Conservation (phyloP, 139 green algal genomes). For the Coelastrella sp. region DNA sequence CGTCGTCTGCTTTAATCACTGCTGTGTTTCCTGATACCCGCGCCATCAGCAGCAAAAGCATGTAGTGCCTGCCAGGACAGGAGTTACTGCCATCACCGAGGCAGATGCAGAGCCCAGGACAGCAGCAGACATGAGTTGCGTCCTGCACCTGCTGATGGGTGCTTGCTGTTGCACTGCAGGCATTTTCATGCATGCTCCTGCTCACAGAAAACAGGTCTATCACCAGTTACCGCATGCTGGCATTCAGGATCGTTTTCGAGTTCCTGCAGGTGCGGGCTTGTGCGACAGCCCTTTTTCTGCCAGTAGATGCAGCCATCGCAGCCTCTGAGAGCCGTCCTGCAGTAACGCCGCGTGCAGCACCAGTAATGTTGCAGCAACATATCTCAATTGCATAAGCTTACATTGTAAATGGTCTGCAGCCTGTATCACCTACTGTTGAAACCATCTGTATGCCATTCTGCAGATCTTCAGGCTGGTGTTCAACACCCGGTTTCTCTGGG, state of each 20-base stretch:
- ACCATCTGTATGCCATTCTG: not conserved
- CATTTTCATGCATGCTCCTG: slow-evolving; percentile 37
- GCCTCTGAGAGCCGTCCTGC: not conserved
- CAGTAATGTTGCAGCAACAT: not conserved
- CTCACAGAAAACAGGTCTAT: slow-evolving; percentile 35
- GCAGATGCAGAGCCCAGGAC: no score
- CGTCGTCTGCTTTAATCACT: no score
- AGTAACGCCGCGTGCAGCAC: not conserved
- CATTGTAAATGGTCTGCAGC: not conserved
- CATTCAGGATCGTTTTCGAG: slow-evolving; percentile 36
- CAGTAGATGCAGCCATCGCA: no score
- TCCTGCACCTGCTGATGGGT: not conserved
- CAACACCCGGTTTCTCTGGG: slow-evolving; percentile 36
- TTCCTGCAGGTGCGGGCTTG: slow-evolving; percentile 33
- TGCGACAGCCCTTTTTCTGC: not conserved
- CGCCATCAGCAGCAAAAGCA: no score
- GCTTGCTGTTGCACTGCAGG: slow-evolving; percentile 10
- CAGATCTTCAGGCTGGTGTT: slow-evolving; percentile 33
- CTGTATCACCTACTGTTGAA: not conserved
- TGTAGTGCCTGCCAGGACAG: no score
- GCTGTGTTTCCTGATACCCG: no score
- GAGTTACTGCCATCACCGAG: no score
- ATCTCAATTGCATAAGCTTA: not conserved
- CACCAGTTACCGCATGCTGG: slow-evolving; percentile 46
- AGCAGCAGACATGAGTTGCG: no score